These are phyloP conservation scores for Coemansia sp. DNA, from an alignment of 192 early-diverging fungal genomes.

Conservation along the genomic window DNA sequence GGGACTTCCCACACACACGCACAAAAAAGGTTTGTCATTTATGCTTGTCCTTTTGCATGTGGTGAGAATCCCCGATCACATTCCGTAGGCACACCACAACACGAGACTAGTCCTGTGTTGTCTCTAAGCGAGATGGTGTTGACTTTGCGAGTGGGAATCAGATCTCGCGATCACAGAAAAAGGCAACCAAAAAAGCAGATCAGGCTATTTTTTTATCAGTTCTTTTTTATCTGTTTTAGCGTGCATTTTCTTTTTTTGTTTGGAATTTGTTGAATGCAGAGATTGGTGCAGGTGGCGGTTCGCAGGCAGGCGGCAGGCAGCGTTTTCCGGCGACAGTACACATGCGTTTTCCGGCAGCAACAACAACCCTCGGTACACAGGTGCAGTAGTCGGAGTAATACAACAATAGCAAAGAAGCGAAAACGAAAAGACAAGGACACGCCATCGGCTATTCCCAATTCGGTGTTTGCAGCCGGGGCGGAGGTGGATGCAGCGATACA, in stretches of 20 bases:
- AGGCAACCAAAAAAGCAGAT: background rate
- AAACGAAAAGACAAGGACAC: background rate
- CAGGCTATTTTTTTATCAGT: background rate
- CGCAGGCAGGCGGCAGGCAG: background rate
- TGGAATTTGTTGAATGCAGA: background rate
- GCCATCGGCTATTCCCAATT: background rate
- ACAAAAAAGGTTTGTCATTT: no score
- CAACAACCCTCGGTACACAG: background rate
- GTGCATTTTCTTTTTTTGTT: background rate
- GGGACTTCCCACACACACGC: no score
- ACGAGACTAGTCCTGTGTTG: no score
- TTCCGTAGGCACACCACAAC: no score
- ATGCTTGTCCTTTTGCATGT: background rate
- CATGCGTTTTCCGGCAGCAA: background rate
- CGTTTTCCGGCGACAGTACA: background rate
- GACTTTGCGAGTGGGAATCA: background rate
- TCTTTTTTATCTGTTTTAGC: background rate
- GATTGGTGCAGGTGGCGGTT: background rate
- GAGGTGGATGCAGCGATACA: constrained; percentile 16
- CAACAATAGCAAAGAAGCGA: background rate
- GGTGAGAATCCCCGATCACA: no score
- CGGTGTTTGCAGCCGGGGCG: background rate
- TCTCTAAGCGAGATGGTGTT: no score
- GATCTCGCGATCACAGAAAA: background rate
- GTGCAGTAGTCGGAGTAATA: background rate